Evolutionary conservation across 176 grass and related monocot species (phyloP).

Genomic region (Oryza rufipogon): DNA sequence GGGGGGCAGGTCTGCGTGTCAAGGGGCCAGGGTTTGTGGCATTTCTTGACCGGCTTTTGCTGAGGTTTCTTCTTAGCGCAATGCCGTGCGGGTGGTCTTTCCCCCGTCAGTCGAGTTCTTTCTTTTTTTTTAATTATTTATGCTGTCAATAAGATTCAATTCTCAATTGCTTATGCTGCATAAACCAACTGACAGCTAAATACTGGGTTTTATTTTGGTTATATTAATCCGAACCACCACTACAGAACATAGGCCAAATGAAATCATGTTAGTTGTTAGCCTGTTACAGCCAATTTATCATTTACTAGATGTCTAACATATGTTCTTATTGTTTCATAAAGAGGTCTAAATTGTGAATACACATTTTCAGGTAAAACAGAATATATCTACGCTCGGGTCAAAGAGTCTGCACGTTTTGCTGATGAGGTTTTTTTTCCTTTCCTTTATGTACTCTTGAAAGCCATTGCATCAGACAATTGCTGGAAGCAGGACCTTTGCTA

Average conservation of each 20-base stretch:
- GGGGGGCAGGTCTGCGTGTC: too few relatives aligned
- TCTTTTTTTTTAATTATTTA: background rate
- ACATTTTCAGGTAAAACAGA: constrained; percentile 84
- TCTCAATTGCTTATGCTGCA: constrained; percentile 21
- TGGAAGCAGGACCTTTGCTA: background rate
- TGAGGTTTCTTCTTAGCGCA: too few relatives aligned
- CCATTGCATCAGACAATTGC: constrained; percentile 8
- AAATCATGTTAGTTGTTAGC: background rate
- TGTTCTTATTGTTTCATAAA: constrained; percentile 21
- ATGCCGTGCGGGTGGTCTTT: too few relatives aligned
- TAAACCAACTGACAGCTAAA: background rate
- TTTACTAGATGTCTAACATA: constrained; percentile 23
- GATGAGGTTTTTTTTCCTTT: constrained; percentile 60
- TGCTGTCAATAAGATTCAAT: background rate
- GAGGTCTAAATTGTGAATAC: constrained; percentile 19
- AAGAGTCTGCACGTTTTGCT: constrained; percentile 65
- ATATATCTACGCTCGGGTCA: constrained; percentile 81
- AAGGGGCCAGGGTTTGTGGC: too few relatives aligned
- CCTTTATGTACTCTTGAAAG: constrained; percentile 17
- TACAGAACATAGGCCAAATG: background rate
- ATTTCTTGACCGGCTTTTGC: too few relatives aligned
- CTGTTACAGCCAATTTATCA: background rate
- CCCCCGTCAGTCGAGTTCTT: too few relatives aligned
- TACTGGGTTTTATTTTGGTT: background rate
- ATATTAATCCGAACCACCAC: constrained; percentile 4